A percentile compares a stretch with the other conserved stretches of the same genome.
Conservation (phyloP, 2,329 filamentous ascomycete species). For the Aureobasidium sp. region DNA sequence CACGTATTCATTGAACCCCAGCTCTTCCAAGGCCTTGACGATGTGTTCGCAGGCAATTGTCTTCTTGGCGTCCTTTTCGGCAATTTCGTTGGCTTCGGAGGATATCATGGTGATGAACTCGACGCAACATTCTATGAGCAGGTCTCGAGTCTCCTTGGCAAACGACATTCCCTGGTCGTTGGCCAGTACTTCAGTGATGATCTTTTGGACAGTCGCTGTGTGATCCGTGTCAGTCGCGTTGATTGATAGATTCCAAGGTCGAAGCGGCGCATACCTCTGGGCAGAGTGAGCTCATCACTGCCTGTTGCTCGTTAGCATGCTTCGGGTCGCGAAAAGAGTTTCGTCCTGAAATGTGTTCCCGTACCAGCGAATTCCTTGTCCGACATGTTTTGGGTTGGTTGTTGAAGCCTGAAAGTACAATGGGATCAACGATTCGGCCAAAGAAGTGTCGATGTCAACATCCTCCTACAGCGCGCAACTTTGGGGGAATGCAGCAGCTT, state of each 20-base stretch:
- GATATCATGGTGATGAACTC: slow-evolving; percentile 98
- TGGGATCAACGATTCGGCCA: slow-evolving; percentile 12
- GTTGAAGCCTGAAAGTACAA: neutral
- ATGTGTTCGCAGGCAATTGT: slow-evolving; percentile 98
- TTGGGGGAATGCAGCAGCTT: slow-evolving; percentile 14
- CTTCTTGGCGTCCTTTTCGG: slow-evolving; percentile 98
- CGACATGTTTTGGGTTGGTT: slow-evolving; percentile 37
- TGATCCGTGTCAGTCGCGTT: neutral
- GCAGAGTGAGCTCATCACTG: slow-evolving; percentile 54
- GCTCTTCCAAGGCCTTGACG: slow-evolving; percentile 83
- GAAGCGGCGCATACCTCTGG: slow-evolving; percentile 41
- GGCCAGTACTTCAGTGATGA: slow-evolving; percentile 88
- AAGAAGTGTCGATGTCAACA: slow-evolving; percentile 8
- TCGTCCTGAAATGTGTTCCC: slow-evolving; percentile 18
- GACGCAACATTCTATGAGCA: slow-evolving; percentile 96
- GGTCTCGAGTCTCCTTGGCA: slow-evolving; percentile 88
- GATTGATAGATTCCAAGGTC: neutral
- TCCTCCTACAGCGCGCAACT: neutral
- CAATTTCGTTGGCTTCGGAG: slow-evolving; percentile 98
- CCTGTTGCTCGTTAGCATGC: slow-evolving; percentile 29
- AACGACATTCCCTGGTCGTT: slow-evolving; percentile 72
- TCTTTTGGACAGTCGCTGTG: slow-evolving; percentile 65
- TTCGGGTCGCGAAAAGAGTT: slow-evolving; percentile 6
- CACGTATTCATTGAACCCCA: slow-evolving; percentile 91
- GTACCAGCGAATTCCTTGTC: slow-evolving; percentile 49